A percentile compares a stretch with the other conserved stretches of the same genome.
Conservation (phyloP, 768 basidiomycete genomes). For the Daedalea quercina region DNA sequence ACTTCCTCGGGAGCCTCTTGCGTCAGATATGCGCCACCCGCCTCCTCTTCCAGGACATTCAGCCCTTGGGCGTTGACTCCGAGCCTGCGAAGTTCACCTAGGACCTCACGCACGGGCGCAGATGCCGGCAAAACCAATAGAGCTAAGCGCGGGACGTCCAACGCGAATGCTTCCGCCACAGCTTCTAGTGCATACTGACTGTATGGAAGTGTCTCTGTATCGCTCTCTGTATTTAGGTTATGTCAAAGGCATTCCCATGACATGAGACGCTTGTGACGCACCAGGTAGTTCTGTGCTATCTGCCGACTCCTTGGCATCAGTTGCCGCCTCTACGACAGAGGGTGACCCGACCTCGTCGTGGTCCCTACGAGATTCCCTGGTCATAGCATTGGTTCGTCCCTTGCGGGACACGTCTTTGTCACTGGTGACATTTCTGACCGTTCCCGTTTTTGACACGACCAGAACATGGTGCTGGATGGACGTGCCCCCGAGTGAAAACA, state of each 20-base stretch:
- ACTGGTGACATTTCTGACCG: slow-evolving; percentile 50
- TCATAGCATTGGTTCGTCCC: background rate
- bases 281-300: slow-evolving; percentile 4
- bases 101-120: slow-evolving; percentile 52
- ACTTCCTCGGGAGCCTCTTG: slow-evolving; percentile 24
- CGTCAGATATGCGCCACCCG: slow-evolving; percentile 38
- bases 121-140: slow-evolving; percentile 62
- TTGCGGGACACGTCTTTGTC: background rate
- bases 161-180: slow-evolving; percentile 61
- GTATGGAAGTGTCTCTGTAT: slow-evolving; percentile 43
- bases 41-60: slow-evolving; percentile 40
- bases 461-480: slow-evolving; percentile 47
- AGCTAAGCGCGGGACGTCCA: slow-evolving; percentile 63
- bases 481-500: slow-evolving; percentile 7
- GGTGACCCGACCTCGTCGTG: too few species aligned
- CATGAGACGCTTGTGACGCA: slow-evolving; percentile 7
- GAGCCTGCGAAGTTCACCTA: slow-evolving; percentile 56
- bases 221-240: slow-evolving; percentile 31
- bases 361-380: background rate
- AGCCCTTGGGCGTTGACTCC: slow-evolving; percentile 63
- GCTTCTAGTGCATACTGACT: slow-evolving; percentile 56
- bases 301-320: background rate
- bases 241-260: background rate
- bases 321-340: too few species aligned
- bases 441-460: slow-evolving; percentile 48